phyloP scores from a whole-genome alignment of 371 early-diverging fungal genomes.

The Dinochytrium kinnereticum region DNA sequence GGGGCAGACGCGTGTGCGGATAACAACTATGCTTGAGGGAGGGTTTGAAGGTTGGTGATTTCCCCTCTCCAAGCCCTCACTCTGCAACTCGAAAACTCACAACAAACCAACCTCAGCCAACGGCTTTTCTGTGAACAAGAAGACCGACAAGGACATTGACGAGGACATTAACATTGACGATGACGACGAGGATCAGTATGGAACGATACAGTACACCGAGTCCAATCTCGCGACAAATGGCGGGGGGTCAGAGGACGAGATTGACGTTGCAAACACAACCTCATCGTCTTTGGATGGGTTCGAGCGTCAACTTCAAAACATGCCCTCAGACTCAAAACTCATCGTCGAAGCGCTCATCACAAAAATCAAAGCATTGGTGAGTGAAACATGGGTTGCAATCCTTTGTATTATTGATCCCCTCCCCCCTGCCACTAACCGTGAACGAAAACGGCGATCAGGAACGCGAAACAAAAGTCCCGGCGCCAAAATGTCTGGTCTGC shows the following conservation, averaged over 20 bases:
- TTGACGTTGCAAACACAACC: background rate
- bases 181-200: conserved; percentile 75
- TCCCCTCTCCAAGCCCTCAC: background rate
- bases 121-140: conserved; percentile 60
- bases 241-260: background rate
- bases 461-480: conserved; percentile 54
- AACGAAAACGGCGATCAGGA: conserved; percentile 3
- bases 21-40: conserved; percentile 84
- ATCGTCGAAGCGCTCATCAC: conserved; percentile 79
- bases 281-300: background rate
- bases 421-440: too few species aligned
- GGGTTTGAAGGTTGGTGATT: conserved; percentile 59
- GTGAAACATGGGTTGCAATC: background rate
- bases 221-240: conserved; percentile 46
- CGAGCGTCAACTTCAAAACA: background rate
- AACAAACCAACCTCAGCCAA: conserved; percentile 45
- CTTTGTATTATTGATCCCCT: too few species aligned
- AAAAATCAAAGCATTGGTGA: conserved; percentile 68
- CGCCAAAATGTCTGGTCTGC: conserved; percentile 80
- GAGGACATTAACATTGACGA: conserved; percentile 83
- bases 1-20: conserved; percentile 81
- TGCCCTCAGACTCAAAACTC: conserved; percentile 60
- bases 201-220: conserved; percentile 75
- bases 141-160: conserved; percentile 69
- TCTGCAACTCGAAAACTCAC: background rate